Percentiles rank a stretch among this genome's conserved stretches.
phyloP scores from a whole-genome alignment of 148 eudicot species.

The Silene conica region DNA sequence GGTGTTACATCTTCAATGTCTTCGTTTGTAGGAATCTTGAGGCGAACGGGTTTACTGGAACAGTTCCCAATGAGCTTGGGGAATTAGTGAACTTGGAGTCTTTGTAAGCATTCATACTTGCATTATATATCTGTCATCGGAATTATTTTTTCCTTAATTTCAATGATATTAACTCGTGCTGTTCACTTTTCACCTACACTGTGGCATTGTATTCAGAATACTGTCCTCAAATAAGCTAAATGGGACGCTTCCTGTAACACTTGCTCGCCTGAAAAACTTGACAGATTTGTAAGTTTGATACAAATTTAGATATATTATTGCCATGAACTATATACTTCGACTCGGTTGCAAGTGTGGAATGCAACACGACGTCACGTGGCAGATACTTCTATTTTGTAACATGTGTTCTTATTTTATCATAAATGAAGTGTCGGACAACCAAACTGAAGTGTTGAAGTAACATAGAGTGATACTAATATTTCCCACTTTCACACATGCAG shows the following conservation, averaged over 20 bases:
- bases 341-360: too few relatives aligned
- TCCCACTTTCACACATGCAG: constrained; percentile 32
- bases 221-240: constrained; percentile 60
- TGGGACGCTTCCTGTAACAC: constrained; percentile 53
- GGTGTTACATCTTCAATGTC: too few relatives aligned
- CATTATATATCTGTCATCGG: neutral
- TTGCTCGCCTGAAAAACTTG: constrained; percentile 45
- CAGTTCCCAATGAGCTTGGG: constrained; percentile 51
- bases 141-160: neutral
- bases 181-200: neutral
- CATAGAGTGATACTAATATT: neutral
- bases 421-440: neutral
- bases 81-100: constrained; percentile 38
- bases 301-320: neutral
- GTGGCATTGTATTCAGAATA: constrained; percentile 35
- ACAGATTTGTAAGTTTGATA: constrained; percentile 52
- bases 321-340: neutral
- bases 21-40: constrained; percentile 49
- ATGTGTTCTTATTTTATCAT: neutral
- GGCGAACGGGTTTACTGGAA: constrained; percentile 56
- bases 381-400: neutral
- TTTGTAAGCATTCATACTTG: constrained; percentile 40
- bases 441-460: neutral
- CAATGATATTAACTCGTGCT: neutral
- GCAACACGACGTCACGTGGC: neutral